Evolutionary conservation across 306 rosid species (phyloP).

Genomic region (Cyclanthera cordifolia): DNA sequence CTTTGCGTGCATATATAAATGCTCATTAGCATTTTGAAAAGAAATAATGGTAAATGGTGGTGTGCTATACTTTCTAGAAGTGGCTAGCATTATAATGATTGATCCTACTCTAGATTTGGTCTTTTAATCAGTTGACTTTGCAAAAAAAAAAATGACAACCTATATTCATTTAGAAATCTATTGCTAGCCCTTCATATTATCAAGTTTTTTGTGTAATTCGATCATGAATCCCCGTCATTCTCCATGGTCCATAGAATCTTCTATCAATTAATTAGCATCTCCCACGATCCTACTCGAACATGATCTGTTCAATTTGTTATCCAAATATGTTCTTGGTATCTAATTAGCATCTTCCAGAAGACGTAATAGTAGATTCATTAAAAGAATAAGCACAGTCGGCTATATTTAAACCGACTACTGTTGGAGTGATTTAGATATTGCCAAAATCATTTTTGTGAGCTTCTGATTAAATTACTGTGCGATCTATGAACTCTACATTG

Average conservation of each 20-base stretch:
- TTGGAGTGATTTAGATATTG: neutral
- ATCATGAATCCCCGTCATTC: neutral
- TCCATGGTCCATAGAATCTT: neutral
- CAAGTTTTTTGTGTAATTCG: neutral
- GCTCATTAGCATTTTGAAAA: neutral
- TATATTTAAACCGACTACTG: neutral
- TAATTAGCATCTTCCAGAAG: neutral
- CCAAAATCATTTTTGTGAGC: neutral
- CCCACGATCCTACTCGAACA: neutral
- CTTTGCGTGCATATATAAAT: neutral
- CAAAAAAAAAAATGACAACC: neutral
- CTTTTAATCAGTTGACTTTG: neutral
- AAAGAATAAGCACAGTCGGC: neutral
- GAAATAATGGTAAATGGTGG: neutral
- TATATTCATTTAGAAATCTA: neutral
- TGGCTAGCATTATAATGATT: neutral
- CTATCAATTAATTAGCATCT: neutral
- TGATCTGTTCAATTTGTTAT: neutral
- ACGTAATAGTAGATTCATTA: neutral
- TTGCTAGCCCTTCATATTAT: conserved; percentile 2
- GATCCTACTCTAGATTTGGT: neutral
- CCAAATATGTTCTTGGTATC: neutral
- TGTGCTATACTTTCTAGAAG: neutral
- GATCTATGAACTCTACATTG: neutral
- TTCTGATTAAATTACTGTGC: neutral